Percentiles rank a stretch among this genome's conserved stretches.
Conservation (phyloP, 495 filamentous ascomycete genomes). For the Amorphotheca resinae region DNA sequence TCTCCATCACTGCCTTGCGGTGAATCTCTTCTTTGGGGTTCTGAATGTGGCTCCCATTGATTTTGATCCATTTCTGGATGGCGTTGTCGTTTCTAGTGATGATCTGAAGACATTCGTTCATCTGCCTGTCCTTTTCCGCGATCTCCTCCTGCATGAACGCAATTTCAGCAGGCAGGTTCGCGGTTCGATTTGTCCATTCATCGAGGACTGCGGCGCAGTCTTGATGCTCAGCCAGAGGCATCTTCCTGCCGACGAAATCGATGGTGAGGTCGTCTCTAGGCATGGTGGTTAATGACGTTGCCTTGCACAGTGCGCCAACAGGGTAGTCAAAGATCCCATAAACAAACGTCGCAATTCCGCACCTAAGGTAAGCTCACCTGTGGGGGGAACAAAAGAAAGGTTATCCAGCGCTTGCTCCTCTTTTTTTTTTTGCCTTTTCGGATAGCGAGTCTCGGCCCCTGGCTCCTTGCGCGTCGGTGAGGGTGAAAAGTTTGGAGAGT, state of each 20-base stretch:
- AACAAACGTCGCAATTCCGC: conserved; percentile 2
- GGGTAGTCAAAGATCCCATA: neutral
- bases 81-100: conserved; percentile 69
- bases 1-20: conserved; percentile 54
- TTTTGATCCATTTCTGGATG: conserved; percentile 82
- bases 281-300: conserved; percentile 30
- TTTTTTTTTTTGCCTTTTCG: no score
- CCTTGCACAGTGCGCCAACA: conserved; percentile 4
- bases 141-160: conserved; percentile 91
- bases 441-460: neutral
- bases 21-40: conserved; percentile 80
- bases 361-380: conserved; percentile 15
- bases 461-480: neutral
- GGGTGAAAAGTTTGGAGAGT: conserved; percentile 6
- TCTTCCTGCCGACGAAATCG: conserved; percentile 39
- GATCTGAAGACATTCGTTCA: conserved; percentile 57
- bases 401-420: conserved; percentile 4
- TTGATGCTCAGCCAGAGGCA: conserved; percentile 36
- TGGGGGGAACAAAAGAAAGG: conserved; percentile 1
- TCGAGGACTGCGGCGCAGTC: conserved; percentile 87
- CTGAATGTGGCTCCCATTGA: conserved; percentile 65
- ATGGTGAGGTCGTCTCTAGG: conserved; percentile 49
- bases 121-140: conserved; percentile 70
- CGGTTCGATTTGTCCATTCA: conserved; percentile 74
- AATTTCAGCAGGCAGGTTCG: conserved; percentile 86